Percentiles rank a stretch among this genome's conserved stretches.
phyloP scores from a whole-genome alignment of 2,329 filamentous ascomycete genomes.

The Fusarium palustre region DNA sequence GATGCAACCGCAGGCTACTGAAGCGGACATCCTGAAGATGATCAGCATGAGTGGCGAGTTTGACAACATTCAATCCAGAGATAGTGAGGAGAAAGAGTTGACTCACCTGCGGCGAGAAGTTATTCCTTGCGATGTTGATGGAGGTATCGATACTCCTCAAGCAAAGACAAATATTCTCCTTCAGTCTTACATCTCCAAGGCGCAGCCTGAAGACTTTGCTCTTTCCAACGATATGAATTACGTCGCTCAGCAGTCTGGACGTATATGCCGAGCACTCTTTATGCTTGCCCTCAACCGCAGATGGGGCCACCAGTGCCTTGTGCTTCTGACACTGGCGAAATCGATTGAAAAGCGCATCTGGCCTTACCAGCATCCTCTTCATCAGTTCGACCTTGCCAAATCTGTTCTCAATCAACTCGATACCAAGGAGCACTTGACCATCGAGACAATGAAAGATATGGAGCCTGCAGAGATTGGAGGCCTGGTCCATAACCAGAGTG shows the following conservation, averaged over 20 bases:
- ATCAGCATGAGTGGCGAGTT: conserved; percentile 98
- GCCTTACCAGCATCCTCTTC: conserved; percentile 93
- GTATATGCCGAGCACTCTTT: conserved; percentile 94
- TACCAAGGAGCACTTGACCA: conserved; percentile 78
- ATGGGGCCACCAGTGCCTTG: conserved; percentile 95
- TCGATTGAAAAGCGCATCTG: conserved; percentile 97
- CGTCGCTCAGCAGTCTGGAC: conserved; percentile 92
- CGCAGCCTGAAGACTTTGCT: conserved; percentile 91
- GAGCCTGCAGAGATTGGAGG: conserved; percentile 89
- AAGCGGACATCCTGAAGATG: conserved; percentile 95
- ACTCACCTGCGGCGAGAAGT: conserved; percentile 75
- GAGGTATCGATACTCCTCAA: conserved; percentile 77
- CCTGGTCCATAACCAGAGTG: conserved; percentile 89
- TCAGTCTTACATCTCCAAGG: conserved; percentile 92
- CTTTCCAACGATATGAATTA: conserved; percentile 92
- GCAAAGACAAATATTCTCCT: conserved; percentile 96
- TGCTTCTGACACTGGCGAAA: conserved; percentile 91
- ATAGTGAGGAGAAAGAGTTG: conserved; percentile 92
- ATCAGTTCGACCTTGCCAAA: conserved; percentile 91
- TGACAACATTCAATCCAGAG: conserved; percentile 93
- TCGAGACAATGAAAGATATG: conserved; percentile 93
- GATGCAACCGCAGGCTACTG: conserved; percentile 87
- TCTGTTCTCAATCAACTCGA: conserved; percentile 87
- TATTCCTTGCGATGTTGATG: conserved; percentile 82
- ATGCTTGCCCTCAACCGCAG: conserved; percentile 96